Evolutionary conservation across 768 basidiomycete species (phyloP).

Genomic region (Pleurotus eryngii): DNA sequence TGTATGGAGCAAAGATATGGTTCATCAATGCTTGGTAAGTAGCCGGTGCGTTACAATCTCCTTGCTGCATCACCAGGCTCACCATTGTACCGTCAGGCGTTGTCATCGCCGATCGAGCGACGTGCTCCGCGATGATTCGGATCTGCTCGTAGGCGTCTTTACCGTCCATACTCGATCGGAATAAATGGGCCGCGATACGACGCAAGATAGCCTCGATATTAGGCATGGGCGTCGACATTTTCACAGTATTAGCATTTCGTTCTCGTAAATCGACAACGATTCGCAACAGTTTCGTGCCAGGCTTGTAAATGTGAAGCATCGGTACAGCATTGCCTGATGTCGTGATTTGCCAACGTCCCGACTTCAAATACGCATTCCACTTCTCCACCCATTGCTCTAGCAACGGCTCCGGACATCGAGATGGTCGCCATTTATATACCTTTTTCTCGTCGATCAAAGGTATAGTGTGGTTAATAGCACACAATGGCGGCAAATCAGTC

Average conservation of each 20-base stretch:
- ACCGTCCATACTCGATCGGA: slow-evolving; percentile 18
- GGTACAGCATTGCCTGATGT: slow-evolving; percentile 31
- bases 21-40: too few relatives aligned
- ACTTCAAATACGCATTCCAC: slow-evolving; percentile 21
- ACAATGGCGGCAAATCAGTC: slow-evolving; percentile 31
- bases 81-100: slow-evolving; percentile 34
- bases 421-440: slow-evolving; percentile 29
- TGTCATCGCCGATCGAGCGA: slow-evolving; percentile 20
- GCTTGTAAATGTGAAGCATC: slow-evolving; percentile 16
- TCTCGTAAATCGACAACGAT: too few relatives aligned
- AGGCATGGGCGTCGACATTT: too few relatives aligned
- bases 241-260: too few relatives aligned
- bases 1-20: slow-evolving; percentile 5
- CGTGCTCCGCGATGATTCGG: slow-evolving; percentile 23
- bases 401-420: slow-evolving; percentile 36
- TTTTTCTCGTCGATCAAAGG: slow-evolving; percentile 32
- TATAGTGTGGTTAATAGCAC: slow-evolving; percentile 39
- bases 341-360: slow-evolving; percentile 26
- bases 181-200: too few relatives aligned
- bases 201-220: too few relatives aligned
- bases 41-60: background rate
- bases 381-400: slow-evolving; percentile 26
- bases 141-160: slow-evolving; percentile 43
- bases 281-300: too few relatives aligned
- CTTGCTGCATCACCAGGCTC: slow-evolving; percentile 30